Evolutionary conservation across 345 rosid species (phyloP).

Genomic region (Sapria himalayana): DNA sequence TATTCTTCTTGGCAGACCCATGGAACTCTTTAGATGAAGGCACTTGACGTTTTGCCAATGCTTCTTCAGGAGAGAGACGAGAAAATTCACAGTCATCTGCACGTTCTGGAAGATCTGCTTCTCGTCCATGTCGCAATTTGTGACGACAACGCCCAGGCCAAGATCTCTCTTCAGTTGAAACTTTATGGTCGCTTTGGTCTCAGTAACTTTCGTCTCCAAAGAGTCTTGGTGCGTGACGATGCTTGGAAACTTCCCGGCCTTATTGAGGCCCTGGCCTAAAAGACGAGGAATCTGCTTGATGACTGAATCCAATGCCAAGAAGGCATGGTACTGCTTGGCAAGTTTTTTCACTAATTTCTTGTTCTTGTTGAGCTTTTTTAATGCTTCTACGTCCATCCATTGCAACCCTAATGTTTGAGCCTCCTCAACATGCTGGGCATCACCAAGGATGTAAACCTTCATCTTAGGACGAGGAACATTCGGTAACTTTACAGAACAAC

Average conservation of each 20-base stretch:
- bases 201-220: conserved; percentile 52
- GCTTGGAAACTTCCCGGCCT: conserved; percentile 72
- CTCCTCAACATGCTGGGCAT: no score
- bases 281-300: conserved; percentile 37
- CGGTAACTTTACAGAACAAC: no score
- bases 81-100: conserved; percentile 59
- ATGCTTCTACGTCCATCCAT: conserved; percentile 53
- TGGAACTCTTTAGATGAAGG: conserved; percentile 54
- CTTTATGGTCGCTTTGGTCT: conserved; percentile 59
- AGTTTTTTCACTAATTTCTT: conserved; percentile 66
- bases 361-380: conserved; percentile 65
- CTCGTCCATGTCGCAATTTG: conserved; percentile 50
- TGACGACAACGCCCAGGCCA: conserved; percentile 78
- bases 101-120: conserved; percentile 75
- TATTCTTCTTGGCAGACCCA: conserved; percentile 55
- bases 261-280: conserved; percentile 74
- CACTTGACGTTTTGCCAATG: conserved; percentile 77
- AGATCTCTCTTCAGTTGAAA: conserved; percentile 71
- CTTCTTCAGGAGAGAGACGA: conserved; percentile 61
- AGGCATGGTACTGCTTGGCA: conserved; percentile 65
- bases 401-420: conserved; percentile 25
- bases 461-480: no score
- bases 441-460: no score
- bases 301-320: conserved; percentile 62
- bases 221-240: conserved; percentile 63